These are phyloP conservation scores for Prunus campanulata DNA, from an alignment of 306 rosid species.

Conservation along the genomic window DNA sequence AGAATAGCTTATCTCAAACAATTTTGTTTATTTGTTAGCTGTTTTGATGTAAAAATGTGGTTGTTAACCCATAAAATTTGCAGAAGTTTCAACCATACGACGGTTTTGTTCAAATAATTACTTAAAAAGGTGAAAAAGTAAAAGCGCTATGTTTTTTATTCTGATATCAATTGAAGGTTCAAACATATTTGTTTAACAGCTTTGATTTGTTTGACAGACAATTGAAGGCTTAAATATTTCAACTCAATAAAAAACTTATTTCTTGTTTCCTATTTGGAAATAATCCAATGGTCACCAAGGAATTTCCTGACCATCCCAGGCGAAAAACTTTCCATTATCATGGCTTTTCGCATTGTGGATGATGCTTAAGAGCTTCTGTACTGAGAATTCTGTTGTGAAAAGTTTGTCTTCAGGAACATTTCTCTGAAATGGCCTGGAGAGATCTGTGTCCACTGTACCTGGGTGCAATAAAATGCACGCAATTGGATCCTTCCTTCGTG, in stretches of 20 bases:
- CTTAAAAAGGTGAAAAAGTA: not conserved
- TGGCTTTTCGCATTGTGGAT: constrained; percentile 56
- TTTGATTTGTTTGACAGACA: not conserved
- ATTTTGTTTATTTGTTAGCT: too few species aligned
- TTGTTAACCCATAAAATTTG: not conserved
- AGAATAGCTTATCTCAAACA: not conserved
- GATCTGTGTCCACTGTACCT: constrained; percentile 97
- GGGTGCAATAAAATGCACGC: constrained; percentile 80
- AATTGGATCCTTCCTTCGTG: constrained; percentile 77
- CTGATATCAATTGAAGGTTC: not conserved
- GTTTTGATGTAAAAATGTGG: not conserved
- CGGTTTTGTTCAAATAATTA: not conserved
- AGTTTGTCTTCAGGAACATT: constrained; percentile 80
- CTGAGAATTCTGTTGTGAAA: constrained; percentile 77
- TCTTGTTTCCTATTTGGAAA: not conserved
- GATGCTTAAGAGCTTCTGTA: constrained; percentile 64
- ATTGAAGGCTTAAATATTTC: not conserved
- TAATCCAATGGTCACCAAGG: constrained; percentile 53
- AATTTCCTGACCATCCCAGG: constrained; percentile 98
- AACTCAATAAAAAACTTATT: not conserved
- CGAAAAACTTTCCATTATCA: constrained; percentile 90
- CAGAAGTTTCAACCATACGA: not conserved
- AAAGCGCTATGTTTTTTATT: not conserved
- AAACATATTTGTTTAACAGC: too few species aligned
- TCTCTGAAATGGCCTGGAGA: constrained; percentile 86